Evolutionary conservation across 2,329 filamentous ascomycete species (phyloP), one percentile per base, ranked within the genome.

Genomic region (Arthrobotrys sphaeroides): DNA sequence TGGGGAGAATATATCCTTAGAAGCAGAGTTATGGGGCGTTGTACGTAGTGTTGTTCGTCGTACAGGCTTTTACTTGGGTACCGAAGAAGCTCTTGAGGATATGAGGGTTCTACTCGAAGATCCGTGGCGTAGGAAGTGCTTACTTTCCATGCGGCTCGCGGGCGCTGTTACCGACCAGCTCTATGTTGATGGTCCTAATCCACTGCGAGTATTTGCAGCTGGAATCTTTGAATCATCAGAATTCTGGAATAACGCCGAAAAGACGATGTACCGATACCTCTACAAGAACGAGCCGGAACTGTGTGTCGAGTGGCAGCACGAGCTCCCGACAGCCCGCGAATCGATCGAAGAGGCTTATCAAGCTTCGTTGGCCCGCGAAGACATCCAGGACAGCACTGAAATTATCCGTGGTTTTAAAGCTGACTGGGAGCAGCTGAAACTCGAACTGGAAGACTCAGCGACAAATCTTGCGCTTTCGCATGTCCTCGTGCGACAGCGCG

Each of bases 371-470:
- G 36, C 42, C 6, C 64, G 40, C 7, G 64, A 68, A 47, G 40
- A 28, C 13, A 20, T 70, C 9, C 22, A 53, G n/a, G 43, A 62
- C 20, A 47, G 24, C 20, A 36, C 16, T 10, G 38, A 53, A 12
- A 12, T n/a, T 10, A 70, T 70, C 16, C 33, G 33, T 1, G 55
- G 45, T 9, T 38, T 70, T 20, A 42, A 53, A 33, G 18, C 66
- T 12, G 43, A 70, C 4, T 70, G 66, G 66, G 43, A 45, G 5
- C 47, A 51, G 20, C 24, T 70, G 12, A 59, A 36, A 18, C 49
- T 55, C 16, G 66, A 70, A 20, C 12, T 70, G 16, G 66, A 61
- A 36, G 66, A 70, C 36, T 70, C 66, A 10, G 66, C 66, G 10
- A 33, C 66, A 43, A 70, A 70, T 9, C 66, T 70, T 6, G 66